A percentile compares a stretch with the other conserved stretches of the same genome.
Evolutionary conservation across 2,329 filamentous ascomycete genomes (phyloP).

Genomic region (Penicillium concentricum): DNA sequence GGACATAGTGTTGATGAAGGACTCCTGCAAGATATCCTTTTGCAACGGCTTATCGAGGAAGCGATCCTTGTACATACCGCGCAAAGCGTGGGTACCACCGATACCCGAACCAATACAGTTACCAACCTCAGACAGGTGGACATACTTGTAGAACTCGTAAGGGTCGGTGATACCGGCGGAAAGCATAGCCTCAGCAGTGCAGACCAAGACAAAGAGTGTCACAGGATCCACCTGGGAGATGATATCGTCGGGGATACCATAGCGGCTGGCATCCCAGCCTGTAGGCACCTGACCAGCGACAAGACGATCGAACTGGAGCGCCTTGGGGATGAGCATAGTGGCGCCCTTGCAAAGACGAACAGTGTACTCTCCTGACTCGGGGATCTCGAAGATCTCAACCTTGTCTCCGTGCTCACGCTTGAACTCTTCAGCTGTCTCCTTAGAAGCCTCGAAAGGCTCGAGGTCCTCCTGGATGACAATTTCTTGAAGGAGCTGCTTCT

Average conservation of each 20-base stretch:
- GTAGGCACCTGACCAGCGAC: conserved; percentile 96
- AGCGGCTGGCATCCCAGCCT: conserved; percentile 94
- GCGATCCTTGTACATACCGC: conserved; percentile 97
- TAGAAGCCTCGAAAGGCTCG: conserved; percentile 94
- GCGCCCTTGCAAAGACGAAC: conserved; percentile 95
- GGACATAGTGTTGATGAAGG: conserved; percentile 99
- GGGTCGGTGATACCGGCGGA: conserved; percentile 96
- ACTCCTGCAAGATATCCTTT: conserved; percentile 98
- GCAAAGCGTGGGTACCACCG: conserved; percentile 86
- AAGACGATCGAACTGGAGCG: conserved; percentile 91
- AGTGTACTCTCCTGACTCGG: conserved; percentile 89
- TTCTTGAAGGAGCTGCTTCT: conserved; percentile 97
- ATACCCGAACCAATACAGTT: conserved; percentile 99
- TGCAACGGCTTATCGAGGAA: conserved; percentile 96
- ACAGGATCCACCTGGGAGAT: conserved; percentile 97
- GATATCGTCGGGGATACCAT: conserved; percentile 96
- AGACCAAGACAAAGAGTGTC: conserved; percentile 91
- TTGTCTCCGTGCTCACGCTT: conserved; percentile 96
- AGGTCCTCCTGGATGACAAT: conserved; percentile 96
- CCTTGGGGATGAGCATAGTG: conserved; percentile 92
- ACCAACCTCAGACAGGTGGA: conserved; percentile 94
- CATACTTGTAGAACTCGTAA: conserved; percentile 99
- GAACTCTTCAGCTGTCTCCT: conserved; percentile 97
- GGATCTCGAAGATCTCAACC: conserved; percentile 94
- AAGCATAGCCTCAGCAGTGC: conserved; percentile 85